These are phyloP conservation scores for Nakazawaea ishiwadae DNA, from an alignment of 805 yeast genomes.

Conservation along the genomic window DNA sequence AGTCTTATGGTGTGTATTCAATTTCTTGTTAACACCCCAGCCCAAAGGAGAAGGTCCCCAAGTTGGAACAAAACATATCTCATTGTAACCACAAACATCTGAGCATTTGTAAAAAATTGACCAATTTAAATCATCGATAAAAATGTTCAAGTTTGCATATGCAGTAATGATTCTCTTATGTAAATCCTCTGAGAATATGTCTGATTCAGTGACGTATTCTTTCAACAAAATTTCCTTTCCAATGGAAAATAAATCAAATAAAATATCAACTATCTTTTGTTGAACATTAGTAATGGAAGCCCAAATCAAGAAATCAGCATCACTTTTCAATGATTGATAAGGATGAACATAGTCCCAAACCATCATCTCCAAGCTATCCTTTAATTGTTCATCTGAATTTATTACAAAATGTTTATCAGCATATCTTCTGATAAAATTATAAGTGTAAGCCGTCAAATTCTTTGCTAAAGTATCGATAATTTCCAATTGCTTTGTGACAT, in stretches of 20 bases:
- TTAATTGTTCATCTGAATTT: conserved; percentile 16
- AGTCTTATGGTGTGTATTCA: conserved; percentile 4
- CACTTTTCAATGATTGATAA: conserved; percentile 29
- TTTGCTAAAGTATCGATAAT: conserved; percentile 17
- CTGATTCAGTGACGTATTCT: conserved; percentile 15
- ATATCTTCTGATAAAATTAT: conserved; percentile 43
- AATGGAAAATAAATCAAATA: conserved; percentile 32
- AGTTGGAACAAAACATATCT: conserved; percentile 52
- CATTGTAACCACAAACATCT: conserved; percentile 37
- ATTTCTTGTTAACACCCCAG: conserved; percentile 23
- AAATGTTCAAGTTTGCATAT: conserved; percentile 10
- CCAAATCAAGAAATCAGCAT: conserved; percentile 44
- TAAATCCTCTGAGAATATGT: conserved; percentile 15
- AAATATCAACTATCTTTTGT: conserved; percentile 26
- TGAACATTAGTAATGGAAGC: conserved; percentile 40
- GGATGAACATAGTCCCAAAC: conserved; percentile 46
- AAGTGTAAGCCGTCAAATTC: conserved; percentile 36
- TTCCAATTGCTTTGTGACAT: neutral
- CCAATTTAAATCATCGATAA: conserved; percentile 35
- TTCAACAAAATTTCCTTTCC: conserved; percentile 23
- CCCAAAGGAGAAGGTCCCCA: conserved; percentile 59
- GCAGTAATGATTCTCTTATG: conserved; percentile 13
- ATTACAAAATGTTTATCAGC: conserved; percentile 17
- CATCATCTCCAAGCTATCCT: conserved; percentile 29
- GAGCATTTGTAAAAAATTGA: conserved; percentile 37